Evolutionary conservation across 1,284 basidiomycete species (phyloP).

Genomic region (Moesziomyces antarcticus): DNA sequence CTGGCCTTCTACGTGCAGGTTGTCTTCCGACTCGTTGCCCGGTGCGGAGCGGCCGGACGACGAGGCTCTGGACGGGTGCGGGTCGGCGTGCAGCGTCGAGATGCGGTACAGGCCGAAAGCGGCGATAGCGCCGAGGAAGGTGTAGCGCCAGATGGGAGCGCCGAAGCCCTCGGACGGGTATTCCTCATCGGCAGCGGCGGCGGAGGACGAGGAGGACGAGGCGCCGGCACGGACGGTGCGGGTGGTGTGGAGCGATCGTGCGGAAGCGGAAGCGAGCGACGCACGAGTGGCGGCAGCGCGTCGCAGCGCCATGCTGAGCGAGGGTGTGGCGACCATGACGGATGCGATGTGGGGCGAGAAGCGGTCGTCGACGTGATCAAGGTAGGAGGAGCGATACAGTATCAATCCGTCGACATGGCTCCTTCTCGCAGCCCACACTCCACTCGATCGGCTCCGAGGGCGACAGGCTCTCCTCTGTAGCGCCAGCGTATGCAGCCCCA

Average conservation of each 20-base stretch:
- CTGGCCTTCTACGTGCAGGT: conserved; percentile 41
- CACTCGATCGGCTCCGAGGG: background rate
- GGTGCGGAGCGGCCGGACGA: conserved; percentile 50
- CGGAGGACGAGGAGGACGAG: conserved; percentile 26
- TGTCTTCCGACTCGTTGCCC: conserved; percentile 53
- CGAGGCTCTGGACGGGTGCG: conserved; percentile 51
- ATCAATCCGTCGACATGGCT: background rate
- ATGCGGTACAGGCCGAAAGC: conserved; percentile 53
- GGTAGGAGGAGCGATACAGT: conserved; percentile 2
- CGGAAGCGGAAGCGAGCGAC: conserved; percentile 9
- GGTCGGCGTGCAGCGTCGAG: conserved; percentile 48
- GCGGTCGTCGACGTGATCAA: conserved; percentile 5
- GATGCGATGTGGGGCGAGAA: conserved; percentile 8
- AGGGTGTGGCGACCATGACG: conserved; percentile 35
- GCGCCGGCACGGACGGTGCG: conserved; percentile 27
- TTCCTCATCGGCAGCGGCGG: conserved; percentile 29
- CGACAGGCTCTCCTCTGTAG: too few species aligned
- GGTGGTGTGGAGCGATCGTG: conserved; percentile 45
- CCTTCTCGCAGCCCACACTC: background rate
- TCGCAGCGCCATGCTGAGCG: conserved; percentile 22
- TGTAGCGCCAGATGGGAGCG: conserved; percentile 60
- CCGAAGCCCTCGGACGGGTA: conserved; percentile 48
- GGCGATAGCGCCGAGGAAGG: conserved; percentile 45
- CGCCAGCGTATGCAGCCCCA: too few species aligned
- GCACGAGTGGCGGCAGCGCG: conserved; percentile 15